Conservation (phyloP, 1,284 basidiomycete genomes). For the Volvariella surrecta region DNA sequence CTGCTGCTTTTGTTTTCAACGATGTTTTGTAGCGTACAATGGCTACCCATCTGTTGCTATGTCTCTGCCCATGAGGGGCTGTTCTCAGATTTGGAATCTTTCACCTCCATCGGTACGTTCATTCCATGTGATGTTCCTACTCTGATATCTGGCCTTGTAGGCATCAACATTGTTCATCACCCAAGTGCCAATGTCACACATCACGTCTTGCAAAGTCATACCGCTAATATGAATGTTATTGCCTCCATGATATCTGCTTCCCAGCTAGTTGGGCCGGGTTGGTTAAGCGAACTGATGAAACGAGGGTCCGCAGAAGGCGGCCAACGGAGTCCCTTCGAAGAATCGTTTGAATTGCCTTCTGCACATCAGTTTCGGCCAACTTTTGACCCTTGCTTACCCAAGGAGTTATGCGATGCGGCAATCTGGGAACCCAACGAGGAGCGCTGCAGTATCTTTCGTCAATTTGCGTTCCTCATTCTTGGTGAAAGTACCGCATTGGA, state of each 20-base stretch:
- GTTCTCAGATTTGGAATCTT: conserved; percentile 27
- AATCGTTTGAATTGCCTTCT: conserved; percentile 37
- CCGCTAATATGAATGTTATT: conserved; percentile 37
- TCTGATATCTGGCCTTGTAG: conserved; percentile 21
- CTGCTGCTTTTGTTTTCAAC: neutral
- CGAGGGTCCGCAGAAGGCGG: conserved; percentile 29
- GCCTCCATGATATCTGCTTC: conserved; percentile 47
- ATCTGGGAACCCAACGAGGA: conserved; percentile 61
- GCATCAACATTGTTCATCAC: conserved; percentile 42
- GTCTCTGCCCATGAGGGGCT: conserved; percentile 22
- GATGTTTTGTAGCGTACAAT: conserved; percentile 33
- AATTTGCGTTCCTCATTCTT: conserved; percentile 48
- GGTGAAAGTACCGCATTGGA: conserved; percentile 45
- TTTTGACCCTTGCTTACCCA: conserved; percentile 39
- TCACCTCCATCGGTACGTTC: conserved; percentile 44
- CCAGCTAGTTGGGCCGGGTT: conserved; percentile 52
- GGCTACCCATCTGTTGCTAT: conserved; percentile 46
- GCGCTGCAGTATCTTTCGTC: conserved; percentile 41
- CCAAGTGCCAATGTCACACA: conserved; percentile 44
- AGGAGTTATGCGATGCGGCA: conserved; percentile 37
- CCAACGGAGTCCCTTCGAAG: conserved; percentile 36
- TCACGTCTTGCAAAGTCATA: conserved; percentile 44
- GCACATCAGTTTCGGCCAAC: conserved; percentile 47
- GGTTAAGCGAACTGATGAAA: conserved; percentile 50
- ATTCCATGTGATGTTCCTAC: neutral